Conservation (phyloP, 2,329 filamentous ascomycete species). For the Mariannaea sp. region DNA sequence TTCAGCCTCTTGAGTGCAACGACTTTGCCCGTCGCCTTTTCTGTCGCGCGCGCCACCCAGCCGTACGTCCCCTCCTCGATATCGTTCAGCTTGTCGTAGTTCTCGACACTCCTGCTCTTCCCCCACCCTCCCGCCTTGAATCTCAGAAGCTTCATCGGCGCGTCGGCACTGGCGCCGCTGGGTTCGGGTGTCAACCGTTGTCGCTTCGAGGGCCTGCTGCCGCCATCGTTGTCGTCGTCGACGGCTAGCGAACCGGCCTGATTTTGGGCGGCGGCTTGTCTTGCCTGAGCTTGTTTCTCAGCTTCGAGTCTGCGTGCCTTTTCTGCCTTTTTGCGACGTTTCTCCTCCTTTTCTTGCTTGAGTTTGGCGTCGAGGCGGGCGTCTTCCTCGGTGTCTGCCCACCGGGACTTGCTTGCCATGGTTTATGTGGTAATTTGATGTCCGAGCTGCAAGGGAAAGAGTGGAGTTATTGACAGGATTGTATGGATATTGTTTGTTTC, state of each 20-base stretch:
- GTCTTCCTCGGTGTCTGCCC: conserved; percentile 86
- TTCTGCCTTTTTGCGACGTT: conserved; percentile 81
- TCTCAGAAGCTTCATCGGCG: conserved; percentile 64
- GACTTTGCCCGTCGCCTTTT: conserved; percentile 73
- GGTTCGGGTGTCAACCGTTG: conserved; percentile 60
- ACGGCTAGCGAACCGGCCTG: conserved; percentile 11
- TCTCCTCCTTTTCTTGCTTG: conserved; percentile 85
- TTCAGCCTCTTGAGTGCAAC: conserved; percentile 95
- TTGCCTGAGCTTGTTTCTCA: conserved; percentile 44
- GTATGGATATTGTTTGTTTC: no score
- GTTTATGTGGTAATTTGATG: neutral
- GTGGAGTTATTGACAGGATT: no score
- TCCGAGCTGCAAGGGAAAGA: no score
- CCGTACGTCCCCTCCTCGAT: conserved; percentile 98
- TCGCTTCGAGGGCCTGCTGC: conserved; percentile 62
- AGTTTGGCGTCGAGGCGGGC: conserved; percentile 71
- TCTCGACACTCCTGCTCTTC: conserved; percentile 75
- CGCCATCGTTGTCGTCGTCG: conserved; percentile 38
- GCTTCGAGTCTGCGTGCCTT: conserved; percentile 73
- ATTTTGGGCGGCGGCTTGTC: conserved; percentile 34
- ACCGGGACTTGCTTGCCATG: conserved; percentile 78
- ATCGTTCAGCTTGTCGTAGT: conserved; percentile 91
- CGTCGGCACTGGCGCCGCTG: conserved; percentile 30
- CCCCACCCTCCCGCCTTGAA: conserved; percentile 73
- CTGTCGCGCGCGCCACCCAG: conserved; percentile 84